phyloP scores from a whole-genome alignment of 371 early-diverging fungal species.

The Apophysomyces elegans region DNA sequence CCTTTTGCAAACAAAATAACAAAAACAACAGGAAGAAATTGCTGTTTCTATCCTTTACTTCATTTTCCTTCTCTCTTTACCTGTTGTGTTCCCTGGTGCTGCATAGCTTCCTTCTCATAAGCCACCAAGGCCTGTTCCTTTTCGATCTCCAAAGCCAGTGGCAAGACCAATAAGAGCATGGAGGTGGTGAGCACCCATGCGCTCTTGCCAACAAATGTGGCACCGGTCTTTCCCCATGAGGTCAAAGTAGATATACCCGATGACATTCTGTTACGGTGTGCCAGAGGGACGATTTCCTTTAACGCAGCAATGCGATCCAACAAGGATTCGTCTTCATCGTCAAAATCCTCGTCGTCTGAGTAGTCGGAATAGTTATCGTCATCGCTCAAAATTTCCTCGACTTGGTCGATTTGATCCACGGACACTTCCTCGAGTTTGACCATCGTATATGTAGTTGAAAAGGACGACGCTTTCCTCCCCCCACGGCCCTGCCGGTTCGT shows the following conservation, averaged over 20 bases:
- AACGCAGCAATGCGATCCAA: conserved; percentile 76
- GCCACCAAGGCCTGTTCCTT: conserved; percentile 78
- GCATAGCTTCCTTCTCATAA: conserved; percentile 73
- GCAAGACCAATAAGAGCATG: conserved; percentile 76
- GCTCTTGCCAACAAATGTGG: conserved; percentile 70
- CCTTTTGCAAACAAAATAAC: too few species aligned
- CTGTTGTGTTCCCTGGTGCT: conserved; percentile 67
- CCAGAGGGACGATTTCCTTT: conserved; percentile 76
- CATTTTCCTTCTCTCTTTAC: conserved; percentile 23
- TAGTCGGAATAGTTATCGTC: conserved; percentile 62
- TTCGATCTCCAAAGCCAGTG: conserved; percentile 75
- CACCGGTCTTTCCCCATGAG: conserved; percentile 61
- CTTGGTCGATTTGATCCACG: conserved; percentile 49
- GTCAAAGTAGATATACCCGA: conserved; percentile 54
- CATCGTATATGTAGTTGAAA: conserved; percentile 32
- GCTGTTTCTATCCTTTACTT: background rate
- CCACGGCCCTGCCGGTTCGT: background rate
- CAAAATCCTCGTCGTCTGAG: conserved; percentile 59
- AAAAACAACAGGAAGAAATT: background rate
- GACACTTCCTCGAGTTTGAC: conserved; percentile 61
- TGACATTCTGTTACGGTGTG: conserved; percentile 65
- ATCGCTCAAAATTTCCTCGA: conserved; percentile 44
- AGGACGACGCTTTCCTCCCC: background rate
- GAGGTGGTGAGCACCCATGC: conserved; percentile 85
- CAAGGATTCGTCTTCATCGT: conserved; percentile 63